Evolutionary conservation across 2,329 filamentous ascomycete species (phyloP).

Genomic region (Penicillium sp.): DNA sequence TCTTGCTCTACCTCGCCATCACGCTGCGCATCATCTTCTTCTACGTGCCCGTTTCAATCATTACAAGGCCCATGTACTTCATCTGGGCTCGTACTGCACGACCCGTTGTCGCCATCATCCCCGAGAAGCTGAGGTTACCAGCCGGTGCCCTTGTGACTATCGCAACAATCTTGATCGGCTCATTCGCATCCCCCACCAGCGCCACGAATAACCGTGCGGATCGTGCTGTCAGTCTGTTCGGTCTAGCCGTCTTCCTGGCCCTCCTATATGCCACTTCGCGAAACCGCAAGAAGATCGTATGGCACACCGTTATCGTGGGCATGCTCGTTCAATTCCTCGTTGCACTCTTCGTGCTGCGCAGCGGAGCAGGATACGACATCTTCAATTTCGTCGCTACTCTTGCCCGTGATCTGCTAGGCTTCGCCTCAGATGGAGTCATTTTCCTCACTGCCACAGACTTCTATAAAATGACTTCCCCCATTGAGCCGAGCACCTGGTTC

Average conservation of each 20-base stretch:
- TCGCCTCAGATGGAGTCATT: conserved; percentile 68
- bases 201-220: conserved; percentile 76
- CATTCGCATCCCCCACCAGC: conserved; percentile 70
- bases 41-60: conserved; percentile 66
- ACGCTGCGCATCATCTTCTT: conserved; percentile 72
- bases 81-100: conserved; percentile 68
- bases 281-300: conserved; percentile 61
- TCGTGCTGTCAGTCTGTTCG: conserved; percentile 78
- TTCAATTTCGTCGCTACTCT: conserved; percentile 83
- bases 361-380: conserved; percentile 79
- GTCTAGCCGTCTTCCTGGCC: conserved; percentile 69
- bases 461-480: conserved; percentile 23
- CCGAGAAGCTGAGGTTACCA: conserved; percentile 64
- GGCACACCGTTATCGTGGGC: conserved; percentile 82
- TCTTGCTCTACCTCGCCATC: conserved; percentile 76
- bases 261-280: conserved; percentile 70
- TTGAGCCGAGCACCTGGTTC: conserved; percentile 62
- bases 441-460: conserved; percentile 64
- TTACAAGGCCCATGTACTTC: conserved; percentile 66
- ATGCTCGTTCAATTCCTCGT: conserved; percentile 88
- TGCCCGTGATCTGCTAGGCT: conserved; percentile 72
- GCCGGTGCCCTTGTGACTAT: conserved; percentile 65
- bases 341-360: conserved; percentile 83
- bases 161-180: conserved; percentile 72
- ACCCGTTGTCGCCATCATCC: conserved; percentile 61